Evolutionary conservation across 164 flowering plant species (phyloP).

Genomic region (Kingdonia uniflora): DNA sequence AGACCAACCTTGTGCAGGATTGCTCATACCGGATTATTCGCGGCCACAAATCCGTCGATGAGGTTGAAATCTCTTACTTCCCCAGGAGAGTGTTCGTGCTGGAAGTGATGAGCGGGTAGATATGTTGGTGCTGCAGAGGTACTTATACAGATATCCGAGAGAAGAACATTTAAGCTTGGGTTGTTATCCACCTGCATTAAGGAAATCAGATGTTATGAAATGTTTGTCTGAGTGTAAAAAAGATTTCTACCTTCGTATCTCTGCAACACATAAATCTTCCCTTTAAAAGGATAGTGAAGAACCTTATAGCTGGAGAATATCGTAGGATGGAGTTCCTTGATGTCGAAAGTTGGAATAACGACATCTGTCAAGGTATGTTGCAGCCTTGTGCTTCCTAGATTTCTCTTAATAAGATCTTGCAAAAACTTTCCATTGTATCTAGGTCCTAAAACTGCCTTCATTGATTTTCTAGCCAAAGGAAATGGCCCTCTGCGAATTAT

Average conservation of each 20-base stretch:
- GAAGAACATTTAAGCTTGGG: slow-evolving; percentile 19
- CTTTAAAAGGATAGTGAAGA: background rate
- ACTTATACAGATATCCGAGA: slow-evolving; percentile 28
- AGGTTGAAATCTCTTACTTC: slow-evolving; percentile 22
- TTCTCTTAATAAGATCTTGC: slow-evolving; percentile 4
- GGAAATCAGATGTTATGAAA: background rate
- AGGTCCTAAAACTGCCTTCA: slow-evolving; percentile 9
- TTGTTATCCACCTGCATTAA: slow-evolving; percentile 17
- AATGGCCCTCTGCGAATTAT: slow-evolving; percentile 4
- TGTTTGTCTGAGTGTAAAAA: background rate
- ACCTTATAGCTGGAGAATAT: slow-evolving; percentile 20
- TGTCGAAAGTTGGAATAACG: slow-evolving; percentile 20
- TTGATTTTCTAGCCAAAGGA: background rate
- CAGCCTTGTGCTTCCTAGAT: slow-evolving; percentile 8
- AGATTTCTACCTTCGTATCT: too few species aligned
- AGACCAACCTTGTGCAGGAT: too few species aligned
- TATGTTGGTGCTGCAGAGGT: slow-evolving; percentile 37
- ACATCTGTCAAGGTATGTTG: slow-evolving; percentile 16
- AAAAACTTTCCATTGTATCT: slow-evolving; percentile 17
- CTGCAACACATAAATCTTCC: too few species aligned
- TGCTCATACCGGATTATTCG: slow-evolving; percentile 23
- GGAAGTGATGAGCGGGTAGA: slow-evolving; percentile 26
- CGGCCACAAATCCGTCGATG: slow-evolving; percentile 28
- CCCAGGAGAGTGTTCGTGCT: slow-evolving; percentile 10
- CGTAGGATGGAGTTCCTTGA: slow-evolving; percentile 17